phyloP scores from a whole-genome alignment of 768 basidiomycete genomes.

The Lentinus tigrinus region DNA sequence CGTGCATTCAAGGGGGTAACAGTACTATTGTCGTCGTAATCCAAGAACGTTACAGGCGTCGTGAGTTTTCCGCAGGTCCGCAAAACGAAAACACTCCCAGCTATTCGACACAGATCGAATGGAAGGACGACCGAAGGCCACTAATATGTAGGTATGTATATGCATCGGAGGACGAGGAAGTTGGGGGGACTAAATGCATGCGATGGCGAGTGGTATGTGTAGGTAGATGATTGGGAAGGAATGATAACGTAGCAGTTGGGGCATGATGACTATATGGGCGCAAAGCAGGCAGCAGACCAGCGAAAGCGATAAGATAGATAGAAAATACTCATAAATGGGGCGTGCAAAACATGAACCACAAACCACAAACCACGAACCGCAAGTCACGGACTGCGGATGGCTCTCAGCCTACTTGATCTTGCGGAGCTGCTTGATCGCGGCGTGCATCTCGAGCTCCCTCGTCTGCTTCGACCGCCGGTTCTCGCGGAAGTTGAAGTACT shows the following conservation, averaged over 20 bases:
- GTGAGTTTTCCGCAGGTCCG: too few species aligned
- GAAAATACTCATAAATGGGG: neutral
- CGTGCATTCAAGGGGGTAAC: too few species aligned
- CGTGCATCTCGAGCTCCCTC: conserved; percentile 38
- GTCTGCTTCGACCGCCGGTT: conserved; percentile 25
- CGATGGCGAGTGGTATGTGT: too few species aligned
- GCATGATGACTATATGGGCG: neutral
- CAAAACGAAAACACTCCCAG: too few species aligned
- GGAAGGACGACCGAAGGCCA: neutral
- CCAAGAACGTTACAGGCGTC: too few species aligned
- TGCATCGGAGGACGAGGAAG: neutral
- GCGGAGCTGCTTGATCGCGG: conserved; percentile 45
- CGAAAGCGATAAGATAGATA: too few species aligned
- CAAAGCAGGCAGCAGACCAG: neutral
- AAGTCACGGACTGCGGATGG: neutral
- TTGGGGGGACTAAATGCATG: too few species aligned
- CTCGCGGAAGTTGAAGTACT: conserved; percentile 39
- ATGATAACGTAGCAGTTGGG: too few species aligned
- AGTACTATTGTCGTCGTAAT: too few species aligned
- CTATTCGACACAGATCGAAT: too few species aligned
- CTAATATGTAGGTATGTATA: neutral
- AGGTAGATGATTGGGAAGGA: too few species aligned
- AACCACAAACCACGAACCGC: too few species aligned
- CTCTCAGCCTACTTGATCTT: conserved; percentile 33
- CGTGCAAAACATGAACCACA: neutral